Evolutionary conservation across 495 filamentous ascomycete genomes (phyloP), one percentile per base, ranked within the genome.

Genomic region (Trichocladium uniseriatum): DNA sequence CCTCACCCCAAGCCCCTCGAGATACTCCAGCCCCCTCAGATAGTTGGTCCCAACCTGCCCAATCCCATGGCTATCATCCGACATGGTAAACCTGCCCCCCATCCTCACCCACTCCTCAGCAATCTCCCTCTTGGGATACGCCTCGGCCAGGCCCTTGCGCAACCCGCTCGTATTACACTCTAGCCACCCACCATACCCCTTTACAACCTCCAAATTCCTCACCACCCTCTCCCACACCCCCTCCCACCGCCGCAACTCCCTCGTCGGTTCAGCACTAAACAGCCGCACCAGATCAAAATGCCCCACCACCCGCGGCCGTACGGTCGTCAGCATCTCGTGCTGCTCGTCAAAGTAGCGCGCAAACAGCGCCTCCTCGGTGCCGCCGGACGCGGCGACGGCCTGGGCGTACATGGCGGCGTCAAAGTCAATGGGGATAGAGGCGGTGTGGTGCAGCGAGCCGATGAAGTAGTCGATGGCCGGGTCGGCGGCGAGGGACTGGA

Each of bases 201-300:
- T 76, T 40, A 92, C 72, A 49, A 81, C 73, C 39, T 75, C 65
- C 57, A 97, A 66, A 66, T 97, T 97, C 42, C 89, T 73, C 42
- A 75, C 47, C 2, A 90, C 74, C 60, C 70, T 78, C 52, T 72
- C 62, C 91, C 90, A 95, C 3, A 95, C 87, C 0, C 66, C 67
- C 0, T 53, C 51, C 62, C 72, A 78, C 59, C 31, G 9, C 31
- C 10, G 13, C 42, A 90, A 70, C 45, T 76, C 76, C 37, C 73
- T 61, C 51, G 80, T 74, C 5, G 80, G 80, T 22, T 84, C 73
- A 53, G 81, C 76, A 55, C 83, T 87, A 60, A 87, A 77, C 53
- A 98, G 66, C 32, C 91, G 69, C 49, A 97, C 87, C 28, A 98
- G 70, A 69, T 98, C 92, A 65, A 96, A 94, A 66, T 98, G 92